phyloP scores from a whole-genome alignment of 306 rosid genomes.

The Bauhinia variegata region DNA sequence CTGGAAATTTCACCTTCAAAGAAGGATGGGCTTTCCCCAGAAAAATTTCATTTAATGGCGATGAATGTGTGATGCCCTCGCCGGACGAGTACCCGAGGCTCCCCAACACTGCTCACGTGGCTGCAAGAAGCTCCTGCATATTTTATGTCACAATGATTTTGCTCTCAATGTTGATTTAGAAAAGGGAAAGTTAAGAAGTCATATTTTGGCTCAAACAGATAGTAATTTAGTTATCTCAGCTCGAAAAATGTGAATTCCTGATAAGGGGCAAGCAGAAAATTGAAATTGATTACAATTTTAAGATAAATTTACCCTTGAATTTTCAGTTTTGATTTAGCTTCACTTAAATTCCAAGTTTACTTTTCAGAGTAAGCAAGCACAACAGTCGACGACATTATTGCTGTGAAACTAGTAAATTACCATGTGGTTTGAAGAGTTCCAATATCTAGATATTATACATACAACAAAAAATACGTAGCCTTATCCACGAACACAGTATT shows the following conservation, averaged over 20 bases:
- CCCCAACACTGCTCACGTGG: slow-evolving; percentile 49
- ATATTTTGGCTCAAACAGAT: neutral
- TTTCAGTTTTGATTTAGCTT: neutral
- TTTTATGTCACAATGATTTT: slow-evolving; percentile 27
- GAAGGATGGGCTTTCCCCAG: slow-evolving; percentile 88
- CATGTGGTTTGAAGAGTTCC: too few species aligned
- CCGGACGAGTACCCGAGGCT: slow-evolving; percentile 70
- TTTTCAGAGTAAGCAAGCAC: too few species aligned
- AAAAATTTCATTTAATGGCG: slow-evolving; percentile 72
- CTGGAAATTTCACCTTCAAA: slow-evolving; percentile 57
- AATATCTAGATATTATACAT: too few species aligned
- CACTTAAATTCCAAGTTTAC: too few species aligned
- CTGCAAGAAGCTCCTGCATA: neutral
- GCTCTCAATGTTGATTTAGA: slow-evolving; percentile 17
- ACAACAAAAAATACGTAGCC: too few species aligned
- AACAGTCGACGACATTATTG: too few species aligned
- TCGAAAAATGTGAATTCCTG: neutral
- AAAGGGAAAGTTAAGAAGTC: neutral
- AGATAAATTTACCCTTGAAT: neutral
- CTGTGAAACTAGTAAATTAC: too few species aligned
- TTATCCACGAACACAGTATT: too few species aligned
- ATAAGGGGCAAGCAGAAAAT: neutral
- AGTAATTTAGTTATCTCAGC: neutral
- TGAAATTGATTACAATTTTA: neutral
- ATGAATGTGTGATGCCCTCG: slow-evolving; percentile 82